Evolutionary conservation across 2,329 filamentous ascomycete species (phyloP).

Genomic region (Tolypocladium ovalisporum): DNA sequence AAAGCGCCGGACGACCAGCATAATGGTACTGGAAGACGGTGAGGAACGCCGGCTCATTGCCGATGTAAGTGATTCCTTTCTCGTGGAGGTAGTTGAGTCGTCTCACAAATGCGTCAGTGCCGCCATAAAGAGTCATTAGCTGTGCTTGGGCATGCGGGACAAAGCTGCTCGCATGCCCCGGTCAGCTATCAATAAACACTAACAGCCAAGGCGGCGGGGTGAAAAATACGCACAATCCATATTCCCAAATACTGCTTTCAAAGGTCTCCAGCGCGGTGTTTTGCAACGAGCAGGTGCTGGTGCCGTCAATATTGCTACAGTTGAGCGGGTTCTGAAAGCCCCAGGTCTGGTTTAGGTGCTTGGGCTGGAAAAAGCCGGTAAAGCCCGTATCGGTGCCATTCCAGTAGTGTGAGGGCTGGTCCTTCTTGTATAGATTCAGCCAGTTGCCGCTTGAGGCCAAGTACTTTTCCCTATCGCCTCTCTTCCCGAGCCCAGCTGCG

Average conservation of each 20-base stretch:
- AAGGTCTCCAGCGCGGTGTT: constrained; percentile 57
- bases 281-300: constrained; percentile 48
- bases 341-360: constrained; percentile 57
- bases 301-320: constrained; percentile 44
- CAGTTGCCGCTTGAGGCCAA: constrained; percentile 50
- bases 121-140: constrained; percentile 50
- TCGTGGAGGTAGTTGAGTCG: constrained; percentile 57
- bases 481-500: constrained; percentile 43
- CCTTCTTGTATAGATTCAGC: constrained; percentile 52
- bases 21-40: constrained; percentile 62
- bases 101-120: constrained; percentile 41
- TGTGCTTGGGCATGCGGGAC: constrained; percentile 42
- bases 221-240: constrained; percentile 45
- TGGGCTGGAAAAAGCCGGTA: constrained; percentile 59
- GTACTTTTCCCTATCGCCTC: constrained; percentile 49
- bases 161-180: constrained; percentile 20
- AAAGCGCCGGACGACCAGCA: constrained; percentile 48
- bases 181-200: background rate
- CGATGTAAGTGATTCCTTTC: constrained; percentile 52
- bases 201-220: background rate
- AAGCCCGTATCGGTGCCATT: constrained; percentile 53
- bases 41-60: constrained; percentile 51
- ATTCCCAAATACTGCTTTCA: constrained; percentile 63
- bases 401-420: constrained; percentile 42
- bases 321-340: constrained; percentile 56